Evolutionary conservation across 257 asterid genomes (phyloP).

Genomic region (Capsicum rhomboideum): DNA sequence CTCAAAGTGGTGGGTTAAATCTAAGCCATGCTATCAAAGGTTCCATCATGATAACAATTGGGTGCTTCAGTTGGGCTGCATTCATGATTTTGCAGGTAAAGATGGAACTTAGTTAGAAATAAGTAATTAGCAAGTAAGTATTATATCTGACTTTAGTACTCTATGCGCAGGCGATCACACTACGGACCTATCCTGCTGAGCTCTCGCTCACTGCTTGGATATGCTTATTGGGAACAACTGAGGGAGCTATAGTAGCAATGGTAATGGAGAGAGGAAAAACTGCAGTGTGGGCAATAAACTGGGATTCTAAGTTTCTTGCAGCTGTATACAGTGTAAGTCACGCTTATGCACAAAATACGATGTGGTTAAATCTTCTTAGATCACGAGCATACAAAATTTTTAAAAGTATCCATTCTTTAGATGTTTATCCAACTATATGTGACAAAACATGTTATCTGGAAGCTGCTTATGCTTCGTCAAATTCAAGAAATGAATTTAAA

Average conservation of each 20-base stretch:
- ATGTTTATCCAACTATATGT: neutral
- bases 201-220: slow-evolving; percentile 92
- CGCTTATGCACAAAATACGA: neutral
- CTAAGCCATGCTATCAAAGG: slow-evolving; percentile 73
- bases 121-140: neutral
- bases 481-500: neutral
- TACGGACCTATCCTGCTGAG: slow-evolving; percentile 62
- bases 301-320: slow-evolving; percentile 72
- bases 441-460: neutral
- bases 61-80: slow-evolving; percentile 84
- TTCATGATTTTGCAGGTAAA: slow-evolving; percentile 90
- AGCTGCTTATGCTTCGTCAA: neutral
- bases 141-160: neutral
- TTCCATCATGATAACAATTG: slow-evolving; percentile 63
- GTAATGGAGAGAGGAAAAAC: slow-evolving; percentile 64
- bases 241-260: slow-evolving; percentile 54
- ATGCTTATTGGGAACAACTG: slow-evolving; percentile 71
- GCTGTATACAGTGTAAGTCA: slow-evolving; percentile 74
- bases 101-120: neutral
- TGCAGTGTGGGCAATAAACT: slow-evolving; percentile 68
- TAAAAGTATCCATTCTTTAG: neutral
- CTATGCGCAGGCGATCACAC: slow-evolving; percentile 52
- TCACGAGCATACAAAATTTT: neutral
- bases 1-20: slow-evolving; percentile 25
- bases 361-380: neutral